Percentiles rank a stretch among this genome's conserved stretches.
phyloP scores from a whole-genome alignment of 106 monocot species.

The Apostasia shenzhenica region DNA sequence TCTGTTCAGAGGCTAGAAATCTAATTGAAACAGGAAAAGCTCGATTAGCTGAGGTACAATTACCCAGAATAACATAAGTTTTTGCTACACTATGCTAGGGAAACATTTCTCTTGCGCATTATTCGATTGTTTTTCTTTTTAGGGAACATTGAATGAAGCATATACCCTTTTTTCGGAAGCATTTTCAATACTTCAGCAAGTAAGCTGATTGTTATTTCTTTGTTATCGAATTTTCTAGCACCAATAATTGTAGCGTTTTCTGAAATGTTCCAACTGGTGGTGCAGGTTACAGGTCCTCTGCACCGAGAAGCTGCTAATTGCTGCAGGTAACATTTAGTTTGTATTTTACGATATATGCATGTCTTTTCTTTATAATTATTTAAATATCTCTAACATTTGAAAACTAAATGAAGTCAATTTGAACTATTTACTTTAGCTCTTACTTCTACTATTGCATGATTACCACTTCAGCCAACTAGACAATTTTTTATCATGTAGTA shows the following conservation, averaged over 20 bases:
- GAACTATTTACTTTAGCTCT: no score
- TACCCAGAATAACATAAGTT: background rate
- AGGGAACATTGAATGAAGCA: conserved; percentile 92
- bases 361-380: background rate
- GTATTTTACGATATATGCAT: background rate
- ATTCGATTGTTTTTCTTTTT: conserved; percentile 15
- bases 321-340: conserved; percentile 52
- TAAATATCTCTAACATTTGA: background rate
- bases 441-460: no score
- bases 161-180: conserved; percentile 92
- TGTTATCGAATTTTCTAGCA: no score
- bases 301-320: conserved; percentile 94
- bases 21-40: conserved; percentile 86
- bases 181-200: conserved; percentile 93
- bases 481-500: no score
- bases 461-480: no score
- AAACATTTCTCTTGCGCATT: background rate
- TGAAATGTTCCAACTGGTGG: conserved; percentile 4
- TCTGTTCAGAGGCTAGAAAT: conserved; percentile 70
- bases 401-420: no score
- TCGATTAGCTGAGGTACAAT: conserved; percentile 73
- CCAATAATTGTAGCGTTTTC: background rate
- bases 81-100: background rate
- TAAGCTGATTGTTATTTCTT: conserved; percentile 17
- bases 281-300: conserved; percentile 98